These are phyloP conservation scores for Ilyonectria sp. DNA, from an alignment of 2,329 filamentous ascomycete species.

Conservation along the genomic window DNA sequence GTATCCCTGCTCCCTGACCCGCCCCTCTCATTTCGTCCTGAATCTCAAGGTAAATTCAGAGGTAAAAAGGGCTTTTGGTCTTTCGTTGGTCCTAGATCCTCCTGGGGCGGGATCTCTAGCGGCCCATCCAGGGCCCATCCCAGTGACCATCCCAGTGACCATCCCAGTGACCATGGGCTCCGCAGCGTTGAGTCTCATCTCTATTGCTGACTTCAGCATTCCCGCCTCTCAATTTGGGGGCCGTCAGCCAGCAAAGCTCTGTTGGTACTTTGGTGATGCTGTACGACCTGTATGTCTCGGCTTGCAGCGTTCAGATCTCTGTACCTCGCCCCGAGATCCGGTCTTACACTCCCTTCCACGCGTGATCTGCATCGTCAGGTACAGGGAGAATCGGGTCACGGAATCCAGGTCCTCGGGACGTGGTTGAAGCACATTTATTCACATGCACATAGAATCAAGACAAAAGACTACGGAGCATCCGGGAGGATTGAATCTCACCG, in stretches of 20 bases:
- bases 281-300: background rate
- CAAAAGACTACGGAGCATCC: background rate
- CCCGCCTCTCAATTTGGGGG: conserved; percentile 1
- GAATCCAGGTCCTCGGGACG: background rate
- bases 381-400: background rate
- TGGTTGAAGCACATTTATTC: background rate
- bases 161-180: too few species aligned
- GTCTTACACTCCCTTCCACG: background rate
- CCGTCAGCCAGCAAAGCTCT: background rate
- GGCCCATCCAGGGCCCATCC: too few species aligned
- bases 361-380: background rate
- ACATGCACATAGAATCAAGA: background rate
- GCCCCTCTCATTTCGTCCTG: background rate
- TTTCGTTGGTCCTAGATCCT: too few species aligned
- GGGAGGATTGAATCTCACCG: background rate
- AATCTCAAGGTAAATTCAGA: background rate
- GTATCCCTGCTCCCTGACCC: conserved; percentile 4
- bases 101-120: too few species aligned
- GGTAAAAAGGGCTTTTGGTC: background rate
- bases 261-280: background rate
- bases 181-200: background rate
- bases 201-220: background rate
- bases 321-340: background rate
- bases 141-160: too few species aligned
- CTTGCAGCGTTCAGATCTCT: background rate